Evolutionary conservation across 148 eudicot species (phyloP).

Genomic region (Fagopyrum tataricum): DNA sequence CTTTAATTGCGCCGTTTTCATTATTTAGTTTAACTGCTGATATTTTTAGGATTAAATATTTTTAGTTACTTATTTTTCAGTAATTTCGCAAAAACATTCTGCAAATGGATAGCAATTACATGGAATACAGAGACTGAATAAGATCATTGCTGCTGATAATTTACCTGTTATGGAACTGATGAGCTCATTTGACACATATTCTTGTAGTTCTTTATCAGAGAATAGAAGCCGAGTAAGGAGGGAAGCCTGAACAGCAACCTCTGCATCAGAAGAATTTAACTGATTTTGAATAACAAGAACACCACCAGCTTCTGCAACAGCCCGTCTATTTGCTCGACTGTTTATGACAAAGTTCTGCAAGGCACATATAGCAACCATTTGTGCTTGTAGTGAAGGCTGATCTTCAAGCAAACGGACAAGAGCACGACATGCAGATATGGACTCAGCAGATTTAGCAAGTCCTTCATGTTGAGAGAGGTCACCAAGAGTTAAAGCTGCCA

Average conservation of each 20-base stretch:
- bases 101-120: too few species aligned
- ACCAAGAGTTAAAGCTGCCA: slow-evolving; percentile 78
- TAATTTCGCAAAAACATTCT: too few species aligned
- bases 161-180: slow-evolving; percentile 73
- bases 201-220: slow-evolving; percentile 73
- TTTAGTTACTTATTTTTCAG: too few species aligned
- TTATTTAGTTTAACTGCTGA: too few species aligned
- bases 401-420: slow-evolving; percentile 61
- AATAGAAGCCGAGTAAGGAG: slow-evolving; percentile 57
- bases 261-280: slow-evolving; percentile 43
- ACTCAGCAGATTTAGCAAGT: slow-evolving; percentile 60
- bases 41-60: too few species aligned
- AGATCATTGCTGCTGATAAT: neutral
- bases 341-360: slow-evolving; percentile 73
- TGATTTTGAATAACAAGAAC: slow-evolving; percentile 59
- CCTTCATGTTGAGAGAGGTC: slow-evolving; percentile 81
- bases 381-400: slow-evolving; percentile 66
- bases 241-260: slow-evolving; percentile 61
- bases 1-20: too few species aligned
- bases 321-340: slow-evolving; percentile 70
- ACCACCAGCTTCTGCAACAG: slow-evolving; percentile 87
- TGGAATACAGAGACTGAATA: neutral
- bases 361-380: slow-evolving; percentile 77
- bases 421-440: slow-evolving; percentile 73
- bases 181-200: slow-evolving; percentile 70